phyloP scores from a whole-genome alignment of 768 basidiomycete genomes.

The Mycena chlorophos region DNA sequence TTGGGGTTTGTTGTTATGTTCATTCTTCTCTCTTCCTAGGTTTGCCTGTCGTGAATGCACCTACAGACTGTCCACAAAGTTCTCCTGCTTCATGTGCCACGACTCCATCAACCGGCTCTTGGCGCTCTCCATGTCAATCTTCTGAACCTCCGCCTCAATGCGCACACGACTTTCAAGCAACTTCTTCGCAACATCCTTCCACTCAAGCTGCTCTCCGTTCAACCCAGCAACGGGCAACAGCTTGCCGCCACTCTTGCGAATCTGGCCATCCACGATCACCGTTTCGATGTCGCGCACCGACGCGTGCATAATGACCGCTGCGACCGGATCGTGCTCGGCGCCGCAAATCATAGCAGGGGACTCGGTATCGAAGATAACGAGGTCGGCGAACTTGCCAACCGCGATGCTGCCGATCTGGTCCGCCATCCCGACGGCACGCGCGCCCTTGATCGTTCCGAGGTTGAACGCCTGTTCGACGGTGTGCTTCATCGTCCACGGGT shows the following conservation, averaged over 20 bases:
- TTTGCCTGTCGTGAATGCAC: too few relatives aligned
- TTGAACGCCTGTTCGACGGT: constrained; percentile 17
- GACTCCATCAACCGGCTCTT: neutral
- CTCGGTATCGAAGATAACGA: constrained; percentile 14
- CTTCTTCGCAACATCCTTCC: constrained; percentile 4
- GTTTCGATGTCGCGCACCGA: constrained; percentile 19
- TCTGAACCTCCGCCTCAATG: neutral
- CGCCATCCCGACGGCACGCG: constrained; percentile 17
- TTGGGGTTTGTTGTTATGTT: too few relatives aligned
- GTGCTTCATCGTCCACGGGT: neutral
- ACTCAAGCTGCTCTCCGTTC: neutral
- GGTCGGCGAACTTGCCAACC: constrained; percentile 15
- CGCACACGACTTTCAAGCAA: neutral
- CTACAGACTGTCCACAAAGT: constrained; percentile 1
- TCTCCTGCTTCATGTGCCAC: neutral
- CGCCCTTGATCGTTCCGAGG: constrained; percentile 17
- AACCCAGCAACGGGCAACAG: constrained; percentile 3
- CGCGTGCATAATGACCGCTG: constrained; percentile 16
- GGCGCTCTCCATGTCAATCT: neutral
- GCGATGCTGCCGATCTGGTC: constrained; percentile 12
- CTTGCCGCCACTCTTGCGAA: constrained; percentile 12
- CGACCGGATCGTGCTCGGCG: constrained; percentile 17
- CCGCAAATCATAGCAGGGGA: constrained; percentile 14
- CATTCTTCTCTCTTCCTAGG: too few relatives aligned
- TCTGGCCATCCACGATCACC: constrained; percentile 18